phyloP scores from a whole-genome alignment of 2,329 filamentous ascomycete species.

The Microsporum ferrugineum region DNA sequence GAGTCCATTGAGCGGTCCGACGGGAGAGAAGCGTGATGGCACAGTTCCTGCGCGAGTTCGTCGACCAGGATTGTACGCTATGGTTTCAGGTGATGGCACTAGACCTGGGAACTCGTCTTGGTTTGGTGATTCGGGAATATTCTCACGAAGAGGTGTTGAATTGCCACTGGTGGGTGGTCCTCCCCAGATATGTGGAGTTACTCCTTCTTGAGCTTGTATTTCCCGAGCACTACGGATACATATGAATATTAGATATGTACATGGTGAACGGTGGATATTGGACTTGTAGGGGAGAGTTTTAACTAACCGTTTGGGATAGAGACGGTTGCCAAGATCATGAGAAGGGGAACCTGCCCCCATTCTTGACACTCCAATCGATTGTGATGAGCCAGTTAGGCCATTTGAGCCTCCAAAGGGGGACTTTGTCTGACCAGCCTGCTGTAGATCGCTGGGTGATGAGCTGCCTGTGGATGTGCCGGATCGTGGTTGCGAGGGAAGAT shows the following conservation, averaged over 20 bases:
- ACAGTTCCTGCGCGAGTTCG: conserved; percentile 86
- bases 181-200: conserved; percentile 72
- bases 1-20: conserved; percentile 49
- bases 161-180: conserved; percentile 92
- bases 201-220: conserved; percentile 91
- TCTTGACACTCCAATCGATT: conserved; percentile 47
- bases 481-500: conserved; percentile 57
- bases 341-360: conserved; percentile 93
- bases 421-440: conserved; percentile 52
- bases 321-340: conserved; percentile 69
- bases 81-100: conserved; percentile 56
- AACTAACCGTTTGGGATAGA: conserved; percentile 84
- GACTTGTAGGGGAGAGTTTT: conserved; percentile 15
- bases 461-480: conserved; percentile 70
- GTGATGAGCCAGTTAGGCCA: conserved; percentile 43
- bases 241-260: not conserved
- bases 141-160: conserved; percentile 90
- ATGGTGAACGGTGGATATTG: conserved; percentile 3
- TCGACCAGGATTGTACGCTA: conserved; percentile 54
- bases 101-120: conserved; percentile 89
- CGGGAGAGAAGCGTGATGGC: conserved; percentile 84
- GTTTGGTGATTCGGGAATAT: conserved; percentile 90
- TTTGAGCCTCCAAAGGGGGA: conserved; percentile 62
- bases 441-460: conserved; percentile 67
- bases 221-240: conserved; percentile 61